Evolutionary conservation across 108 stramenopile species (phyloP).

Genomic region (Stephanodiscus minutulus): DNA sequence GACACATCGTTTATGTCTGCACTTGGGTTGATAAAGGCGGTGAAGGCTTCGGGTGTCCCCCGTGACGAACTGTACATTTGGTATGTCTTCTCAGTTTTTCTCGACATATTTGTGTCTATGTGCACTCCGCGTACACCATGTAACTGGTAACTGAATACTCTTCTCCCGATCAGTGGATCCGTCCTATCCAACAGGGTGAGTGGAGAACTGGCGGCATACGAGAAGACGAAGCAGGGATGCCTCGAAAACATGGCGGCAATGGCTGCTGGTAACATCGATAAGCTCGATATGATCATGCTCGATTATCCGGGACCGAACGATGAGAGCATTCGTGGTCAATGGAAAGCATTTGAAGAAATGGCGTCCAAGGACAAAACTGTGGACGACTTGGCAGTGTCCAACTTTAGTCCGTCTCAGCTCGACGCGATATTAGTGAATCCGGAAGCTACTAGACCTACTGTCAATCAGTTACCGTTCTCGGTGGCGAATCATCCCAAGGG

Average conservation of each 20-base stretch:
- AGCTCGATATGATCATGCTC: slow-evolving; percentile 81
- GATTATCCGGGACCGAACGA: slow-evolving; percentile 82
- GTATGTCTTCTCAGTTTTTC: slow-evolving; percentile 14
- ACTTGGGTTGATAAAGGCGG: slow-evolving; percentile 34
- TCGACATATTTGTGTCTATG: background rate
- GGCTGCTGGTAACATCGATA: slow-evolving; percentile 62
- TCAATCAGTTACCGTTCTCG: slow-evolving; percentile 73
- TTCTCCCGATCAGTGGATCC: slow-evolving; percentile 44
- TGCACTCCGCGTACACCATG: background rate
- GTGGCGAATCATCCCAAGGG: slow-evolving; percentile 68
- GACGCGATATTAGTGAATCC: slow-evolving; percentile 64
- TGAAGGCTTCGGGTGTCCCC: slow-evolving; percentile 66
- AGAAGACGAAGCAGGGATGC: slow-evolving; percentile 70
- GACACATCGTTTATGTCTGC: too few relatives aligned
- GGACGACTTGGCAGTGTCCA: slow-evolving; percentile 68
- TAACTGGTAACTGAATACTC: slow-evolving; percentile 4
- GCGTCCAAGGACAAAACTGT: slow-evolving; percentile 45
- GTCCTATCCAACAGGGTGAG: slow-evolving; percentile 72
- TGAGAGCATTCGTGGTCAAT: slow-evolving; percentile 75
- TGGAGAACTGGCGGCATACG: slow-evolving; percentile 60
- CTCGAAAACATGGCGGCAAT: slow-evolving; percentile 68
- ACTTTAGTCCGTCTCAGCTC: slow-evolving; percentile 65
- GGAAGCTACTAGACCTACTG: slow-evolving; percentile 57
- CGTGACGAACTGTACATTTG: slow-evolving; percentile 72
- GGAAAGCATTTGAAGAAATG: slow-evolving; percentile 78